A percentile compares a stretch with the other conserved stretches of the same genome.
phyloP scores from a whole-genome alignment of 2,329 filamentous ascomycete species.

The Helicocarpus griseus region DNA sequence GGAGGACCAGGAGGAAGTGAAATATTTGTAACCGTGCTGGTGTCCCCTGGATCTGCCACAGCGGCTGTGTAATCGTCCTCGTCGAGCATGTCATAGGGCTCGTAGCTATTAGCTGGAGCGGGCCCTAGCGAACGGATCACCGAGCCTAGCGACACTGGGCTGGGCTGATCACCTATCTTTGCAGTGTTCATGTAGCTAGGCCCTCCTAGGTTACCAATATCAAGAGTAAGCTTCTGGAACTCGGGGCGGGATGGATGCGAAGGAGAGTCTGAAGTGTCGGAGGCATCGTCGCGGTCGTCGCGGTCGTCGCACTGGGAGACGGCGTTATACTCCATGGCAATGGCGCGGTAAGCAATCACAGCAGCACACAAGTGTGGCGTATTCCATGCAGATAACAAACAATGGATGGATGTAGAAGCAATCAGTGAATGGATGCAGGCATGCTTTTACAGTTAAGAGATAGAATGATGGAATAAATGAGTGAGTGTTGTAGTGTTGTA shows the following conservation, averaged over 20 bases:
- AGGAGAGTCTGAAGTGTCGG: constrained; percentile 23
- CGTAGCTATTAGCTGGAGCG: constrained; percentile 21
- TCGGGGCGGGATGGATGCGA: constrained; percentile 18
- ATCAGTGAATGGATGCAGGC: too few relatives aligned
- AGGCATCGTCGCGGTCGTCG: constrained; percentile 29
- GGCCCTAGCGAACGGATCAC: constrained; percentile 9
- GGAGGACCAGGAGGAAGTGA: not conserved
- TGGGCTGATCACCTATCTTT: constrained; percentile 18
- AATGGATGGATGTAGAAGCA: not conserved
- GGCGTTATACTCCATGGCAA: constrained; percentile 34
- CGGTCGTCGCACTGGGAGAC: constrained; percentile 33
- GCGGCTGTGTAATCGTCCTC: constrained; percentile 35
- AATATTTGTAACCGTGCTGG: not conserved
- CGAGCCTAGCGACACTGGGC: constrained; percentile 10
- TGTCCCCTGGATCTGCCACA: constrained; percentile 16
- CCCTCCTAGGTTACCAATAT: constrained; percentile 24
- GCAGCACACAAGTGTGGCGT: not conserved
- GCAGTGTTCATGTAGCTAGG: constrained; percentile 20
- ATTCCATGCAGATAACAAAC: not conserved
- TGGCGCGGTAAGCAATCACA: not conserved
- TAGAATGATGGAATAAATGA: too few relatives aligned
- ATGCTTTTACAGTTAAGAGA: too few relatives aligned
- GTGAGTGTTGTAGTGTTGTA: too few relatives aligned
- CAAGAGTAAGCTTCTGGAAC: constrained; percentile 23
- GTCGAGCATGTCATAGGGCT: constrained; percentile 39